Conservation (phyloP, 805 yeast species). For the Suhomyces pyralidae region DNA sequence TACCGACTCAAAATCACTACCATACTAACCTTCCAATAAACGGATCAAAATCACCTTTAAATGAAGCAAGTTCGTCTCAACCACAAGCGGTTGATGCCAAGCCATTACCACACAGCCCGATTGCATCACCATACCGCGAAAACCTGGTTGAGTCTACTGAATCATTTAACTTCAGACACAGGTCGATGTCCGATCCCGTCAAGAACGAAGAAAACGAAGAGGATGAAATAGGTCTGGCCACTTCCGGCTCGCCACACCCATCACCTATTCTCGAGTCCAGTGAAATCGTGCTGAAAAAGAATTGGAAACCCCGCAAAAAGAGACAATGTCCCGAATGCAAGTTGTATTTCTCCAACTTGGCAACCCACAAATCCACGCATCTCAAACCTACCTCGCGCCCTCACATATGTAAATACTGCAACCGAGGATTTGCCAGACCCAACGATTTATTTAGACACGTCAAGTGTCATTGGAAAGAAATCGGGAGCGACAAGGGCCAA, state of each 20-base stretch:
- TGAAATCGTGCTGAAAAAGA: slow-evolving; percentile 11
- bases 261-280: slow-evolving; percentile 2
- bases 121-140: slow-evolving; percentile 15
- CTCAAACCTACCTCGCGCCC: slow-evolving; percentile 70
- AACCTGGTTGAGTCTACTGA: neutral
- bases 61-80: neutral
- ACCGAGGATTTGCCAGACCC: slow-evolving; percentile 82
- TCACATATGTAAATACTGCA: slow-evolving; percentile 72
- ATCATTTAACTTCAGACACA: slow-evolving; percentile 7
- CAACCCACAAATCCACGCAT: slow-evolving; percentile 82
- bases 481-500: slow-evolving; percentile 61
- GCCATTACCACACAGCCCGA: slow-evolving; percentile 11
- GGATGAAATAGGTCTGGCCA: slow-evolving; percentile 5
- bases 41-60: neutral
- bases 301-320: slow-evolving; percentile 54
- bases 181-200: slow-evolving; percentile 15
- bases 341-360: slow-evolving; percentile 69
- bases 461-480: slow-evolving; percentile 80
- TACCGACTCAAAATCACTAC: slow-evolving; percentile 1
- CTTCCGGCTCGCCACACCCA: slow-evolving; percentile 4
- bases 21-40: neutral
- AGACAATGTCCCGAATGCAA: slow-evolving; percentile 71
- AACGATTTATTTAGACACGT: slow-evolving; percentile 84
- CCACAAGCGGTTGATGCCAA: neutral
- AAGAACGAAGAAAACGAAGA: neutral